Evolutionary conservation across 768 basidiomycete genomes (phyloP).

Genomic region (Russula vinacea): DNA sequence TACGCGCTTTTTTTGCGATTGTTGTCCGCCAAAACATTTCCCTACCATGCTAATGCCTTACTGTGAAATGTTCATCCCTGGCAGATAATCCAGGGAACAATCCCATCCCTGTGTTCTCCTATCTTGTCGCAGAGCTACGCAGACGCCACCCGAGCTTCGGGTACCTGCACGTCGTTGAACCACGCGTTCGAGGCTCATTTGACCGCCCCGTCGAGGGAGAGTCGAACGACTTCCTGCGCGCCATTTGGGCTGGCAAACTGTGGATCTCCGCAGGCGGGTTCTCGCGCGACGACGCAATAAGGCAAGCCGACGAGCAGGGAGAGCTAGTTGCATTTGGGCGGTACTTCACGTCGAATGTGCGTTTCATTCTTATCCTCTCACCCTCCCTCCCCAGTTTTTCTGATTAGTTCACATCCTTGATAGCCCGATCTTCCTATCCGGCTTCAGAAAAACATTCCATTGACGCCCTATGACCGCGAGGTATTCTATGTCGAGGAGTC

Average conservation of each 20-base stretch:
- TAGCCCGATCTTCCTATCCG: too few species aligned
- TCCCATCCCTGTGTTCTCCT: constrained; percentile 53
- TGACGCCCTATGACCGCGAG: too few species aligned
- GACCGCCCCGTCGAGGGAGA: constrained; percentile 18
- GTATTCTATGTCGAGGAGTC: too few species aligned
- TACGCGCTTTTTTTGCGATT: background rate
- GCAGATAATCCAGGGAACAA: constrained; percentile 52
- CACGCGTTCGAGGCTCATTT: constrained; percentile 25
- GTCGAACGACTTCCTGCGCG: constrained; percentile 46
- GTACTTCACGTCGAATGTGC: constrained; percentile 37
- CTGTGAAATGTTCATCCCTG: background rate
- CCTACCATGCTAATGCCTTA: background rate
- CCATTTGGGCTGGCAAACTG: constrained; percentile 44
- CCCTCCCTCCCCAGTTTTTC: too few species aligned
- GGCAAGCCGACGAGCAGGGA: constrained; percentile 37
- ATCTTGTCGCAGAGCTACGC: constrained; percentile 45
- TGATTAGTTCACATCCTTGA: too few species aligned
- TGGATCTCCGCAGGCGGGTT: constrained; percentile 48
- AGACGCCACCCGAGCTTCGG: constrained; percentile 42
- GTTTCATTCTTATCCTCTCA: background rate
- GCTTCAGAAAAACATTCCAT: too few species aligned
- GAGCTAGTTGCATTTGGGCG: constrained; percentile 41
- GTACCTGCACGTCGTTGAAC: constrained; percentile 41
- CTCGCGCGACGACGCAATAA: constrained; percentile 41
- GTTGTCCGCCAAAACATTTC: too few species aligned